Evolutionary conservation across 2,329 filamentous ascomycete genomes (phyloP).

Genomic region (Lasiodiplodia sp.): DNA sequence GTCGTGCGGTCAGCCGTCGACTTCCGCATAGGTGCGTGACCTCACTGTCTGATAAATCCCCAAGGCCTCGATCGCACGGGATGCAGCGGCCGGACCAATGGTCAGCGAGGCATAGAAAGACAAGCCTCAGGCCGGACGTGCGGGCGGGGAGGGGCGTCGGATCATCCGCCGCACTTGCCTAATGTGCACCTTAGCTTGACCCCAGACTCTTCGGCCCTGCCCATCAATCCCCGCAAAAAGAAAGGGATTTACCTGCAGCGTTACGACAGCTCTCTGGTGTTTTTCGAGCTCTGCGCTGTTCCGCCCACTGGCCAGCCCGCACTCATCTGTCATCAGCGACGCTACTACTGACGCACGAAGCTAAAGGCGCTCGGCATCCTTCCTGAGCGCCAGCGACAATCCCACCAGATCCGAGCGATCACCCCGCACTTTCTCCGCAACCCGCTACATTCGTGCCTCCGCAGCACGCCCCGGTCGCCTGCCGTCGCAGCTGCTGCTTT

Average conservation of each 20-base stretch:
- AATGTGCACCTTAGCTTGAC: constrained; percentile 11
- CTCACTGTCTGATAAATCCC: constrained; percentile 14
- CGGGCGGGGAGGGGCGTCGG: constrained; percentile 9
- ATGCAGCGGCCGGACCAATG: neutral
- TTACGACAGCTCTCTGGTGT: constrained; percentile 1
- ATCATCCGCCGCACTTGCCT: constrained; percentile 22
- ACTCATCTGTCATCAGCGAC: neutral
- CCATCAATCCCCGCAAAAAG: constrained; percentile 1
- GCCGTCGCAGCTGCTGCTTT: neutral
- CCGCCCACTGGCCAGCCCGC: neutral
- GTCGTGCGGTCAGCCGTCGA: constrained; percentile 1
- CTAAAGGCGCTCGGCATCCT: neutral
- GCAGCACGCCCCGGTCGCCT: constrained; percentile 6
- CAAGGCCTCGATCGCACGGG: constrained; percentile 6
- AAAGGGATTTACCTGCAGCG: constrained; percentile 9
- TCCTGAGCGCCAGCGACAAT: neutral
- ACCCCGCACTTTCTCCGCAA: constrained; percentile 24
- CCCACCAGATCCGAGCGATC: constrained; percentile 4
- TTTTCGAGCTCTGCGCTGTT: neutral
- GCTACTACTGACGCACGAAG: neutral
- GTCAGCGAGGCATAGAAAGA: neutral
- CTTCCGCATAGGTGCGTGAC: neutral
- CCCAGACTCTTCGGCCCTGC: constrained; percentile 16
- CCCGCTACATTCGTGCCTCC: constrained; percentile 4
- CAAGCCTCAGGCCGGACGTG: constrained; percentile 6